These are phyloP conservation scores for slime mould (Dictyostelium discoideum) DNA, from an alignment of 78 protist species.

Conservation along the genomic window DNA sequence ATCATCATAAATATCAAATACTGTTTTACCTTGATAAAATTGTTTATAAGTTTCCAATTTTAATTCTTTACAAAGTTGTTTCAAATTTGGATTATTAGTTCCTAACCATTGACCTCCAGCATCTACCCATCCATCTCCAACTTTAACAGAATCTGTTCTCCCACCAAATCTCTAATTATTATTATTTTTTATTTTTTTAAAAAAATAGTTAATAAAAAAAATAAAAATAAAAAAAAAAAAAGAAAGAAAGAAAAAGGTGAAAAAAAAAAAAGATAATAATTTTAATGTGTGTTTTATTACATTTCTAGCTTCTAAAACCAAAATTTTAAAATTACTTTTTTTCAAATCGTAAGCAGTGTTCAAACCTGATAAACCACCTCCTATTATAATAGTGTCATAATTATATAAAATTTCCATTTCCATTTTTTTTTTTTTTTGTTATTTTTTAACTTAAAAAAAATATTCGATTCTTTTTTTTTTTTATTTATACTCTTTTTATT, in stretches of 20 bases:
- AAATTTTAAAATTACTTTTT: background rate
- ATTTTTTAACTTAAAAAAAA: too few species aligned
- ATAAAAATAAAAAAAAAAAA: too few species aligned
- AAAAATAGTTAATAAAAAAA: too few species aligned
- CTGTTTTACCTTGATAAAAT: constrained; percentile 24
- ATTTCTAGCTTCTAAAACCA: background rate
- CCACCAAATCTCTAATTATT: too few species aligned
- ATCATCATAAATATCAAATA: too few species aligned
- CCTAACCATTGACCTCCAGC: constrained; percentile 72
- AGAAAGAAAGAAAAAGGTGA: too few species aligned
- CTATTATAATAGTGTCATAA: background rate
- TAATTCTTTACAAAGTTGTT: background rate
- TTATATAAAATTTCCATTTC: too few species aligned
- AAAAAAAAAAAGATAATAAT: too few species aligned
- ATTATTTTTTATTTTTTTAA: too few species aligned
- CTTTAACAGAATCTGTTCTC: background rate
- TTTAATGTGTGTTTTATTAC: too few species aligned
- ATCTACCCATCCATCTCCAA: constrained; percentile 36
- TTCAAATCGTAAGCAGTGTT: background rate
- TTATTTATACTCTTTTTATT: too few species aligned
- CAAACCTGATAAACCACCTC: background rate
- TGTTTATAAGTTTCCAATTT: constrained; percentile 29
- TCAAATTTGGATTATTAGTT: background rate
- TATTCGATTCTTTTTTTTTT: too few species aligned
- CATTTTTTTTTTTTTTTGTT: background rate